Percentiles rank a stretch among this genome's conserved stretches.
Conservation (phyloP, 2,329 filamentous ascomycete species). For the Trichothecium sympodiale region DNA sequence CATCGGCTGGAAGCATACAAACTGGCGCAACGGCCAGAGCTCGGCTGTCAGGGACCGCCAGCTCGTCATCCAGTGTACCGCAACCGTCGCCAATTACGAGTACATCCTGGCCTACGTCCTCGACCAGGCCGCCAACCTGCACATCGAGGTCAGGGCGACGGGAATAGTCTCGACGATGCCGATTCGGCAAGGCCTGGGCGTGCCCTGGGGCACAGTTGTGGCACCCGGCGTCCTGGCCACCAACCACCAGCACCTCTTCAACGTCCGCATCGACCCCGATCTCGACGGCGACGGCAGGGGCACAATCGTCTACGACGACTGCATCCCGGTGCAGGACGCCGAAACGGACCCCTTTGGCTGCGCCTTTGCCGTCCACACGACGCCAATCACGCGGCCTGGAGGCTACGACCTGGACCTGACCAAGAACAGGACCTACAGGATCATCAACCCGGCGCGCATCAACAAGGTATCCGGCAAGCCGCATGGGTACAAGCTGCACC, state of each 20-base stretch:
- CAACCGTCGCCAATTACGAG: constrained; percentile 62
- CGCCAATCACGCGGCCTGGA: constrained; percentile 25
- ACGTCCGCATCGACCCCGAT: constrained; percentile 50
- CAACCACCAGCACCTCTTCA: constrained; percentile 63
- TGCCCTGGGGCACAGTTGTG: constrained; percentile 48
- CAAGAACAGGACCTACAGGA: constrained; percentile 33
- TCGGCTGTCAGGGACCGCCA: constrained; percentile 50
- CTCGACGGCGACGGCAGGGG: constrained; percentile 44
- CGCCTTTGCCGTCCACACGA: constrained; percentile 28
- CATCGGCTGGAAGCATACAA: constrained; percentile 62
- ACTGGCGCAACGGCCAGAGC: constrained; percentile 52
- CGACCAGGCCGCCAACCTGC: constrained; percentile 50
- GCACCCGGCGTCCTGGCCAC: constrained; percentile 53
- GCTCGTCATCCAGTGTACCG: constrained; percentile 57
- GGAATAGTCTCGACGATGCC: constrained; percentile 52
- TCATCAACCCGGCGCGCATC: constrained; percentile 27
- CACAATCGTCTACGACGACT: constrained; percentile 6
- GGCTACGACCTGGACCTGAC: constrained; percentile 35
- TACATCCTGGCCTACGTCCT: constrained; percentile 45
- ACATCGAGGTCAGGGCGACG: constrained; percentile 52
- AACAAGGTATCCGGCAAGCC: constrained; percentile 29
- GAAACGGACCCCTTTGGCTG: constrained; percentile 38
- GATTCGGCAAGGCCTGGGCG: constrained; percentile 41
- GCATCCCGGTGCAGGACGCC: constrained; percentile 14
- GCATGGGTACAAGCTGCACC: constrained; percentile 30